Percentiles rank a stretch among this genome's conserved stretches.
Evolutionary conservation across 345 rosid species (phyloP).

Genomic region (Brassica cretica): DNA sequence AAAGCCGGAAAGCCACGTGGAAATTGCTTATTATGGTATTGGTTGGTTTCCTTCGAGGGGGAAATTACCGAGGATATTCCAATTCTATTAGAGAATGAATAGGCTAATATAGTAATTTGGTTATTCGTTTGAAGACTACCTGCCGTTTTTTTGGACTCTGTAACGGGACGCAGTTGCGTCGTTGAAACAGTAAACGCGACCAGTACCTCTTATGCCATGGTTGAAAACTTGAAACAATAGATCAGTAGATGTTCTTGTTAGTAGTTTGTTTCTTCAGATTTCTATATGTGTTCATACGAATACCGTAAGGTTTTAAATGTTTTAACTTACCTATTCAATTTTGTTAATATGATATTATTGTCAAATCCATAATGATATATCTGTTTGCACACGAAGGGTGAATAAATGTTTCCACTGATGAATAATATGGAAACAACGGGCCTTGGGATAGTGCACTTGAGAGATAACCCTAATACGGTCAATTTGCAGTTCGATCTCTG

Average conservation of each 20-base stretch:
- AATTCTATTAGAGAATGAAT: not conserved
- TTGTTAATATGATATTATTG: no score
- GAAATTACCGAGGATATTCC: not conserved
- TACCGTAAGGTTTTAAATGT: no score
- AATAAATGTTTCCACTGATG: no score
- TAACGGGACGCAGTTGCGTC: not conserved
- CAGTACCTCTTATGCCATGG: not conserved
- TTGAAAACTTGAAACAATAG: not conserved
- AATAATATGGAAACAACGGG: no score
- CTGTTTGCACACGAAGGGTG: no score
- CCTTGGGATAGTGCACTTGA: no score
- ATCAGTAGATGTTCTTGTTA: not conserved
- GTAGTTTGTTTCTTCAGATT: no score
- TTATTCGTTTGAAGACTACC: not conserved
- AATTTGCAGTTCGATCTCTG: no score
- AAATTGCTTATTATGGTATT: conserved; percentile 7
- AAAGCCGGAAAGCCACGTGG: not conserved
- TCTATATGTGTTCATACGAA: no score
- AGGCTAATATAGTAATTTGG: not conserved
- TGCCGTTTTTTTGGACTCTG: not conserved
- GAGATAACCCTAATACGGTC: no score
- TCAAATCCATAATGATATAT: no score
- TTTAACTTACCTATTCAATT: no score
- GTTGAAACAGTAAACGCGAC: not conserved
- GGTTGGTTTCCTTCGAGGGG: not conserved